Conservation (phyloP, 257 asterid species). For the Anisodus tanguticus region DNA sequence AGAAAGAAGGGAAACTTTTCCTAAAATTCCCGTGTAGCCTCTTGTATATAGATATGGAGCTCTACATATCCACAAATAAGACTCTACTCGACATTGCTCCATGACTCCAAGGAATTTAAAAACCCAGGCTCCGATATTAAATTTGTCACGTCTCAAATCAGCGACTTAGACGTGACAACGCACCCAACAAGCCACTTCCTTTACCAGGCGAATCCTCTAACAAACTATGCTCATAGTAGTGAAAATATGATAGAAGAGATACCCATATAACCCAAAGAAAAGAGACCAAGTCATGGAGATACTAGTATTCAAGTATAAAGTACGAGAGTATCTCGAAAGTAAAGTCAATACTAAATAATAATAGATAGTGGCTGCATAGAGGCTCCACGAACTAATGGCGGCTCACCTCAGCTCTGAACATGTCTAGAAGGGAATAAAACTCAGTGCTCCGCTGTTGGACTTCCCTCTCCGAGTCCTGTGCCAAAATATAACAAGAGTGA, state of each 20-base stretch:
- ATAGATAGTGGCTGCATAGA: background rate
- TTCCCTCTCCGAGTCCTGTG: background rate
- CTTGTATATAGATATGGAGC: background rate
- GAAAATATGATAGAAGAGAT: background rate
- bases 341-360: background rate
- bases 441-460: background rate
- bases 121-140: background rate
- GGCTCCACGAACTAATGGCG: background rate
- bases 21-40: background rate
- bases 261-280: background rate
- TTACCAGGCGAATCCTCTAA: background rate
- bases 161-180: background rate
- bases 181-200: background rate
- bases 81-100: background rate
- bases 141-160: background rate
- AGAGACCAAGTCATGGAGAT: slow-evolving; percentile 1
- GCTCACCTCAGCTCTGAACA: background rate
- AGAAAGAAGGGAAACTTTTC: background rate
- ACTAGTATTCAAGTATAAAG: background rate
- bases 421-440: background rate
- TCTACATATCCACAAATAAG: background rate
- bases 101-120: background rate
- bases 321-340: background rate
- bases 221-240: background rate
- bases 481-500: background rate